Percentiles rank a stretch among this genome's conserved stretches.
These are phyloP conservation scores for Aureobasidium sp. DNA, from an alignment of 2,329 filamentous ascomycete species.

Conservation along the genomic window DNA sequence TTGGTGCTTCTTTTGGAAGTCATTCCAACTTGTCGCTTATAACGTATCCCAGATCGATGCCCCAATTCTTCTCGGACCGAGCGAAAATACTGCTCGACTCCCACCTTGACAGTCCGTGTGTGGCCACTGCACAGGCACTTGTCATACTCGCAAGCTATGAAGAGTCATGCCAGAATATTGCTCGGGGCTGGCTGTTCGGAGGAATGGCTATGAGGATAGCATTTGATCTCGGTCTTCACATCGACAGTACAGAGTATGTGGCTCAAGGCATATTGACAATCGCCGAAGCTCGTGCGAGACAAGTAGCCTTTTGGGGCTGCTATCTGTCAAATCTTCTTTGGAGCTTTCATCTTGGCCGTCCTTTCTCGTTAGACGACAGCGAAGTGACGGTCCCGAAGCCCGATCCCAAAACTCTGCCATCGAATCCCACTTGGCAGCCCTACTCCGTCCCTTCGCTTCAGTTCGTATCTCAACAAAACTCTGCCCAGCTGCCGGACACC, in stretches of 20 bases:
- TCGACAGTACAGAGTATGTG: slow-evolving; percentile 34
- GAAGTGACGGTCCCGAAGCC: slow-evolving; percentile 35
- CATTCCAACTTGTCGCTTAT: slow-evolving; percentile 28
- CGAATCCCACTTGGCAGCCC: neutral
- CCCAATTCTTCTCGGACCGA: slow-evolving; percentile 35
- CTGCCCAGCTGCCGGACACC: neutral
- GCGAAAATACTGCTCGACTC: slow-evolving; percentile 39
- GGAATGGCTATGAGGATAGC: slow-evolving; percentile 39
- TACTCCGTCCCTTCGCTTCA: neutral
- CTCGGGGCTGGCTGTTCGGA: slow-evolving; percentile 40
- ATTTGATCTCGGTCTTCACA: slow-evolving; percentile 37
- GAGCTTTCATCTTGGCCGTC: slow-evolving; percentile 36
- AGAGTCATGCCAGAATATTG: slow-evolving; percentile 35
- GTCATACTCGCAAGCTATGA: slow-evolving; percentile 38
- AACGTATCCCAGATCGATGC: slow-evolving; percentile 29
- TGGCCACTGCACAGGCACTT: slow-evolving; percentile 41
- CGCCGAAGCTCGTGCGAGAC: slow-evolving; percentile 32
- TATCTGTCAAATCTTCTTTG: slow-evolving; percentile 30
- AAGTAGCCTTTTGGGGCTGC: slow-evolving; percentile 35
- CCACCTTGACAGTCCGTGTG: slow-evolving; percentile 38
- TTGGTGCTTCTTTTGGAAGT: slow-evolving; percentile 29
- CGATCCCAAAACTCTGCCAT: slow-evolving; percentile 16
- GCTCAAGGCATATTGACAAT: slow-evolving; percentile 31
- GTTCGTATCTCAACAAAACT: neutral
- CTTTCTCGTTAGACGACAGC: slow-evolving; percentile 33